A percentile compares a stretch with the other conserved stretches of the same genome.
Evolutionary conservation across 164 flowering plant genomes (phyloP).

Genomic region (Vitis labrusca): DNA sequence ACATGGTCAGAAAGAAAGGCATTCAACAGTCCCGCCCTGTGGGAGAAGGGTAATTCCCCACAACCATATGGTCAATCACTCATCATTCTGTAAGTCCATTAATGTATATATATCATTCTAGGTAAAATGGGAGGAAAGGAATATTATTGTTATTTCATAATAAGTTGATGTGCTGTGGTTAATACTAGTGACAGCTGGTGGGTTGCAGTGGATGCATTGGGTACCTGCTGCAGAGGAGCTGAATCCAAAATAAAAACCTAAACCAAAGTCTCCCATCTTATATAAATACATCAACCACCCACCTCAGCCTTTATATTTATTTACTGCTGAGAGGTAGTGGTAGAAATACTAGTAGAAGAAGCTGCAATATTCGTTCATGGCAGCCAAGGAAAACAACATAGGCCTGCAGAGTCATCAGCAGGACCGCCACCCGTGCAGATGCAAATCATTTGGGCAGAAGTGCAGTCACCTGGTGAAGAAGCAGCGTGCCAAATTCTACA

Average conservation of each 20-base stretch:
- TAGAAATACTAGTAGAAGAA: neutral
- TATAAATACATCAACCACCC: conserved; percentile 3
- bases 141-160: too few relatives aligned
- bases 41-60: too few relatives aligned
- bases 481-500: conserved; percentile 74
- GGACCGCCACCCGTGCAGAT: conserved; percentile 16
- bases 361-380: conserved; percentile 7
- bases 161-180: too few relatives aligned
- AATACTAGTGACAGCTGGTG: conserved; percentile 6
- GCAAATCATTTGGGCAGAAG: conserved; percentile 55
- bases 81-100: too few relatives aligned
- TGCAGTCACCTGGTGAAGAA: conserved; percentile 66
- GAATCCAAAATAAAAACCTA: neutral
- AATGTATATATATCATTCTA: too few relatives aligned
- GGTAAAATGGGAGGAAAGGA: too few relatives aligned
- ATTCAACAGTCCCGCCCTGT: too few relatives aligned
- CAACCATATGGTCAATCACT: too few relatives aligned
- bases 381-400: conserved; percentile 8
- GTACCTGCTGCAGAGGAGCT: conserved; percentile 3
- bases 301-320: neutral
- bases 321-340: neutral
- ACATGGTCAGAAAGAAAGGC: too few relatives aligned
- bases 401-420: conserved; percentile 12
- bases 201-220: conserved; percentile 11
- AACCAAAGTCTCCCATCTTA: neutral